Base-by-base conservation (phyloP, 805 yeast genomes). In the Komagataella populi region DNA sequence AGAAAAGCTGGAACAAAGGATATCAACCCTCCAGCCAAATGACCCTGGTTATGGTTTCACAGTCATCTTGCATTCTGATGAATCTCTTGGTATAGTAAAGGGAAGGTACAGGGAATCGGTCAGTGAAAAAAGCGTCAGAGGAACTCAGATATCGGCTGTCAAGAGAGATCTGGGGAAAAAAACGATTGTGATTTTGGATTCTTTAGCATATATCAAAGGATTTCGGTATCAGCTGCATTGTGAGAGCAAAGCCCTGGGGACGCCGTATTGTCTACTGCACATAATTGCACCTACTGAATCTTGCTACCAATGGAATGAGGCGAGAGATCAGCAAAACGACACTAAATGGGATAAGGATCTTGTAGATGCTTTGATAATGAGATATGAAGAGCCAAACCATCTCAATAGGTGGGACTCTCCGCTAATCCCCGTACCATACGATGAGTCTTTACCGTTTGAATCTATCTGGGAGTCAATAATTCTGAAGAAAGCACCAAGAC, bases 391-490 rank as follows among this genome's bases (percentile, higher is more conserved):
- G 63, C 99, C 99, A 0, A 84, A 87, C 61, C 80, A 81, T 36
- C 77, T 78, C 59, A 78, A 83, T 23, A 70, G 96, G 54, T 93
- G 99, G 99, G 99, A 93, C 61, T 80, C 95, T 3, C 99, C 99
- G 5, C 68, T 91, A 54, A 82, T 89, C 61, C 80, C 87, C 0
- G 66, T 90, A 1, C 76, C 81, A 3, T 75, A 70, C 59, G 82
- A 83, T 36, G 70, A 69, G 14, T 67, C 65, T 2, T 60, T 83
- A 23, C 86, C 89, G 0, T 64, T 83, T 18, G 84, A 83, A 1
- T 85, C 80, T 16, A 74, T 93, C 1, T 81, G 84, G 81, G 74
- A 74, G 49, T 75, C 80, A 0, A 59, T 84, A 2, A 83, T 79
- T 39, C 62, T 85, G 54, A 73, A 78, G 49, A 74, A 78, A 63